Percentiles rank a stretch among this genome's conserved stretches.
Evolutionary conservation across 306 rosid genomes (phyloP).

Genomic region (Trifolium subterraneum): DNA sequence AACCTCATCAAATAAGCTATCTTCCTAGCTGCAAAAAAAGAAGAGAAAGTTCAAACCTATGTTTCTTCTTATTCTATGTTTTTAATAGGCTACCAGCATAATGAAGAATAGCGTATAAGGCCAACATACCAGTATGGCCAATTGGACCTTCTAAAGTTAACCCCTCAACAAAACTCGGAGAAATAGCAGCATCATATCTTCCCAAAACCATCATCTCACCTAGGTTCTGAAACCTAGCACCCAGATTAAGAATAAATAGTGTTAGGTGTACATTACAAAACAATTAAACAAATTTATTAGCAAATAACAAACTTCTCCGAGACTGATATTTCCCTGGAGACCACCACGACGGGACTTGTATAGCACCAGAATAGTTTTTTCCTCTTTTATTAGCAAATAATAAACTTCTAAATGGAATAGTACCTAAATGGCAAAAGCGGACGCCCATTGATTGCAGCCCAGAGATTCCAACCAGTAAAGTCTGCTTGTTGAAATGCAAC

Average conservation of each 20-base stretch:
- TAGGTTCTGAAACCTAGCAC: constrained; percentile 81
- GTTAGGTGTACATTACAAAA: constrained; percentile 22
- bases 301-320: constrained; percentile 18
- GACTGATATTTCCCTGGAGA: background rate
- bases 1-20: constrained; percentile 89
- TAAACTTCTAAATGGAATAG: constrained; percentile 30
- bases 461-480: constrained; percentile 95
- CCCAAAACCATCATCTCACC: constrained; percentile 98
- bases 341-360: background rate
- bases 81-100: background rate
- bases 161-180: constrained; percentile 94
- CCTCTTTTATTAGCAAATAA: constrained; percentile 2
- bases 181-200: constrained; percentile 83
- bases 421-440: constrained; percentile 96
- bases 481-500: constrained; percentile 99
- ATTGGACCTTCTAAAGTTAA: constrained; percentile 85
- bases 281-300: constrained; percentile 1
- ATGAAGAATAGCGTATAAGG: background rate
- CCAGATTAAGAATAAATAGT: constrained; percentile 33
- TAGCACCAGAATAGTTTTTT: background rate
- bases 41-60: constrained; percentile 10
- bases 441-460: constrained; percentile 96
- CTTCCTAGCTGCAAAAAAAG: constrained; percentile 81
- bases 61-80: background rate
- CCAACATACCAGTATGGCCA: constrained; percentile 81